Percentiles rank a stretch among this genome's conserved stretches.
phyloP scores from a whole-genome alignment of 345 rosid species.

The Citrus reticulata region DNA sequence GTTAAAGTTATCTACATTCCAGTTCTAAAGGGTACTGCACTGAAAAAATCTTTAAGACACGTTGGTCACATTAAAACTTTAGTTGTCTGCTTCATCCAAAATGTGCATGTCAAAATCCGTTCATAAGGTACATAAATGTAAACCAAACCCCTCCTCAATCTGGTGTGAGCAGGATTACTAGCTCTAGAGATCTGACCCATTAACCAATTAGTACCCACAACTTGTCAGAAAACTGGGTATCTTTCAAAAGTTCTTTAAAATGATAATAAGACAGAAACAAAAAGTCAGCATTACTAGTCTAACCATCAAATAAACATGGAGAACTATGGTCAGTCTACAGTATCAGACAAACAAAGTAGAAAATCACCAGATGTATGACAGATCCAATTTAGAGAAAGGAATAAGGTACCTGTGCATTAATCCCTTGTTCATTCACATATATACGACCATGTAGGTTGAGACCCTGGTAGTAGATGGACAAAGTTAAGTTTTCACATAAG shows the following conservation, averaged over 20 bases:
- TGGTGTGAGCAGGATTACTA: background rate
- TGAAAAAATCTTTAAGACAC: no score
- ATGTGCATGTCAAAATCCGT: no score
- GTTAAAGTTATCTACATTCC: no score
- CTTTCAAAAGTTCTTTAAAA: background rate
- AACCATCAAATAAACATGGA: background rate
- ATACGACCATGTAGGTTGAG: constrained; percentile 75
- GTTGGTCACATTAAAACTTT: no score
- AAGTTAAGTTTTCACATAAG: no score
- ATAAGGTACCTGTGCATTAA: constrained; percentile 83
- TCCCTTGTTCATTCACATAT: constrained; percentile 85
- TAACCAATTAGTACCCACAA: background rate
- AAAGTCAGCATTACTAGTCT: background rate
- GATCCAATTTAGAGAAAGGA: background rate
- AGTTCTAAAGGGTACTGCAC: no score
- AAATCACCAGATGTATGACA: background rate
- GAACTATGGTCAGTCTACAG: background rate
- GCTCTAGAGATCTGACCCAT: background rate
- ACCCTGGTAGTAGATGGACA: constrained; percentile 30
- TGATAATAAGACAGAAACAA: background rate
- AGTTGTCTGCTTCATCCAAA: no score
- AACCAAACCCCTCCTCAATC: background rate
- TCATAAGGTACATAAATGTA: background rate
- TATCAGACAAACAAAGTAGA: background rate
- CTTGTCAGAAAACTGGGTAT: background rate